Percentiles rank a stretch among this genome's conserved stretches.
phyloP scores from a whole-genome alignment of 768 basidiomycete species.

The Paxillus involutus region DNA sequence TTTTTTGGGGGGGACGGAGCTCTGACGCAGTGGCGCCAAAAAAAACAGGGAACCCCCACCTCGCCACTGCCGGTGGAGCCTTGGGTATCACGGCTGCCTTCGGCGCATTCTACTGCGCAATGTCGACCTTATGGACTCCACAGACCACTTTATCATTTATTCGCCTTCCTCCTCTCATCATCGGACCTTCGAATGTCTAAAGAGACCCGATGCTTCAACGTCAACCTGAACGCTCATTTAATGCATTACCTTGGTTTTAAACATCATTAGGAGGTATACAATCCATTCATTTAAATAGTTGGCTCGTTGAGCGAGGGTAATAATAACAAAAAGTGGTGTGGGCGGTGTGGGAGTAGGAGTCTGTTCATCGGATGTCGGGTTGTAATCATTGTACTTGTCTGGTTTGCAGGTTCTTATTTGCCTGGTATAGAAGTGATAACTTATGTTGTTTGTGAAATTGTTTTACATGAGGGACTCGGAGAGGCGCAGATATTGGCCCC shows the following conservation, averaged over 20 bases:
- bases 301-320: not conserved
- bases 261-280: not conserved
- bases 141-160: constrained; percentile 27
- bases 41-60: constrained; percentile 15
- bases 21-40: not conserved
- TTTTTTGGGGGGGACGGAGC: not conserved
- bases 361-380: not conserved
- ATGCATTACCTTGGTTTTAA: no score
- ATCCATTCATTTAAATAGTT: not conserved
- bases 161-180: constrained; percentile 21
- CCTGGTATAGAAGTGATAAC: no score
- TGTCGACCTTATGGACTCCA: constrained; percentile 30
- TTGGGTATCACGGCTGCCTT: constrained; percentile 26
- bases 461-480: no score
- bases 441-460: no score
- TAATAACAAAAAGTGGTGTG: not conserved
- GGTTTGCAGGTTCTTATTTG: not conserved
- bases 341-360: not conserved
- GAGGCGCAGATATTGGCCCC: constrained; percentile 53
- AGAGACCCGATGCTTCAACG: not conserved
- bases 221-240: not conserved
- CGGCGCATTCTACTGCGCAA: constrained; percentile 28
- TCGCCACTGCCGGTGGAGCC: constrained; percentile 27
- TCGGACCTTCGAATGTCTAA: constrained; percentile 16
- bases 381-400: not conserved